Base-by-base conservation (phyloP, 2,329 filamentous ascomycete genomes). In the Dactylellina parvicollis region DNA sequence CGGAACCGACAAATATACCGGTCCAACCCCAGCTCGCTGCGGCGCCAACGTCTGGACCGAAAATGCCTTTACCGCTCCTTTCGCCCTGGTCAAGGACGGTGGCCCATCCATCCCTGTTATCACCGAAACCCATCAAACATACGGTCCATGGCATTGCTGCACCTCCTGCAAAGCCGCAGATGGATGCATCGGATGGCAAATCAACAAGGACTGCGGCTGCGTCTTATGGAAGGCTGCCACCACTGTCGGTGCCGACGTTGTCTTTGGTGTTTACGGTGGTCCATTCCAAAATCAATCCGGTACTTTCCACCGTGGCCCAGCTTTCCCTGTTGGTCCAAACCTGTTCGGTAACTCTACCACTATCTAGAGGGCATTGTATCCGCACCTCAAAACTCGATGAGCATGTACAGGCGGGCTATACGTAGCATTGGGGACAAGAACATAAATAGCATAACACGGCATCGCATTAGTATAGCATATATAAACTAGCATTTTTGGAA, bases 121-220 rank as follows among this genome's bases (percentile, higher is more conserved):
- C 55, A 69, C 64, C 20, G 64, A 60, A 9, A 34, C 44, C 20
- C 64, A 69, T 32, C 64, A 69, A 30, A 69, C 64, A 16, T 69
- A 38, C 46, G 64, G 64, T 26, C 64, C 64, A 55, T 34, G 28
- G 47, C 64, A 69, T 20, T 69, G 64, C 47, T 69, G 64, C 47
- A 55, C n/a, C 40, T 52, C 64, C 55, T 69, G 64, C 64, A 60
- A 46, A 24, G 30, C 46, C 20, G 46, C 30, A 3, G 46, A 61
- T 30, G 50, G 50, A 32, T 69, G 64, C 36, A 61, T 69, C 28
- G 64, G 64, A 5, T 69, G 64, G 64, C 54, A 69, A 61, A 69
- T 69, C 38, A 69, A 55, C 32, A 22, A 44, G 18, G 42, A 69
- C 55, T 69, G 64, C 46, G 52, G 50, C 46, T 69, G 64, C n/a